Conservation (phyloP, 2,329 filamentous ascomycete genomes). For the Xylaria hypoxylon region DNA sequence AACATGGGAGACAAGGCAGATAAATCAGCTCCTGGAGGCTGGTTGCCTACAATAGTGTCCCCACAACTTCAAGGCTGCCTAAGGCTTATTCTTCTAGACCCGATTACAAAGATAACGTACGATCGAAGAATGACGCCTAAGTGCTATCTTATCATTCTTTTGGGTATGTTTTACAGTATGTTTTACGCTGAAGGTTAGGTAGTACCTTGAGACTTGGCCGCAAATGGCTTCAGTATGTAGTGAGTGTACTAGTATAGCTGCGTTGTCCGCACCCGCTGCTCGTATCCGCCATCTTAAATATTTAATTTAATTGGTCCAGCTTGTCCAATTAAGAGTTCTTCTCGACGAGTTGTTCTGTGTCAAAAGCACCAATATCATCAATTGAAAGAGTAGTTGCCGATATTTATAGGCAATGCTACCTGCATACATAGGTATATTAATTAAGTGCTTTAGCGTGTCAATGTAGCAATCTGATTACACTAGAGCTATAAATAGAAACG, state of each 20-base stretch:
- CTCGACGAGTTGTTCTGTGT: neutral
- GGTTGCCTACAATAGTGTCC: neutral
- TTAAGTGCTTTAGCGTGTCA: slow-evolving; percentile 18
- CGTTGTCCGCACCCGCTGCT: neutral
- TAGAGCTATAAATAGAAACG: slow-evolving; percentile 23
- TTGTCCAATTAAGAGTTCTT: neutral
- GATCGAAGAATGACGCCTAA: neutral
- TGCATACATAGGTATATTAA: too few relatives aligned
- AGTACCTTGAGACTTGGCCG: too few relatives aligned
- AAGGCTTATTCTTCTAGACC: too few relatives aligned
- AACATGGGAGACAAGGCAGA: slow-evolving; percentile 15
- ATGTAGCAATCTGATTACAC: slow-evolving; percentile 30
- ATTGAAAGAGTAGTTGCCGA: neutral
- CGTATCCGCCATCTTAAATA: neutral
- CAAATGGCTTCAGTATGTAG: too few relatives aligned
- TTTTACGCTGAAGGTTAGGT: neutral
- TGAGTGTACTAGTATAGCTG: too few relatives aligned
- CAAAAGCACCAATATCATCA: slow-evolving; percentile 5
- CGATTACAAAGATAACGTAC: too few relatives aligned
- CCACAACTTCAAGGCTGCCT: too few relatives aligned
- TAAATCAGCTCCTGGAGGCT: neutral
- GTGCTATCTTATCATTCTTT: neutral
- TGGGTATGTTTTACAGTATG: neutral
- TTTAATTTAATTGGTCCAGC: neutral
- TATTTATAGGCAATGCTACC: slow-evolving; percentile 1